Percentiles rank a stretch among this genome's conserved stretches.
phyloP scores from a whole-genome alignment of 768 basidiomycete species.

The Tylopilus vinaceipallidus region DNA sequence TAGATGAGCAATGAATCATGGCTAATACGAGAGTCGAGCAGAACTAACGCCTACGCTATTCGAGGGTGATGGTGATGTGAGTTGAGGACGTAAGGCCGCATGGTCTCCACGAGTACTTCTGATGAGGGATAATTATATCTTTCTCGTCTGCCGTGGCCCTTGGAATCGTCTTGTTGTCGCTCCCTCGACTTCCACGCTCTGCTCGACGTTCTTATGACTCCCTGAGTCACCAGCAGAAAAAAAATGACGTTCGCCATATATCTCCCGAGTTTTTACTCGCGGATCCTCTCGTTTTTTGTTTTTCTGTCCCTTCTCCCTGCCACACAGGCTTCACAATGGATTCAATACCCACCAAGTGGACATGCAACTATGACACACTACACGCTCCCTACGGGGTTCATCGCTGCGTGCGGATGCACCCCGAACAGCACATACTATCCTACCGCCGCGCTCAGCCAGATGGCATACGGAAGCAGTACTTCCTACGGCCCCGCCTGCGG shows the following conservation, averaged over 20 bases:
- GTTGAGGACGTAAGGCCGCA: background rate
- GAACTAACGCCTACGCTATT: background rate
- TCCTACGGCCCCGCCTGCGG: conserved; percentile 75
- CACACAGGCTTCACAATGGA: conserved; percentile 47
- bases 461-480: conserved; percentile 75
- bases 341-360: conserved; percentile 59
- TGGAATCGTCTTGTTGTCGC: background rate
- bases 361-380: conserved; percentile 82
- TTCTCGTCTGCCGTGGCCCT: too few species aligned
- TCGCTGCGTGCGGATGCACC: conserved; percentile 79
- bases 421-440: conserved; percentile 64
- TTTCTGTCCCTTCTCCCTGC: conserved; percentile 26
- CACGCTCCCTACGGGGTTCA: conserved; percentile 39
- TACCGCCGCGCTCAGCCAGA: conserved; percentile 76
- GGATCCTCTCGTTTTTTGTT: conserved; percentile 21
- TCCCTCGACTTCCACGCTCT: background rate
- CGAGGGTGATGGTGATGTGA: background rate
- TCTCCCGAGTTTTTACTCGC: conserved; percentile 4
- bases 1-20: too few species aligned
- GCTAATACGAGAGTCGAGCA: background rate
- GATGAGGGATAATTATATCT: background rate
- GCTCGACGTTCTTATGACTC: conserved; percentile 13
- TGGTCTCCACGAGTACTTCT: background rate
- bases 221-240: background rate
- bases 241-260: conserved; percentile 17